A percentile compares a stretch with the other conserved stretches of the same genome.
Evolutionary conservation across 2,329 filamentous ascomycete species (phyloP).

Genomic region (Verticillium tricorpus): DNA sequence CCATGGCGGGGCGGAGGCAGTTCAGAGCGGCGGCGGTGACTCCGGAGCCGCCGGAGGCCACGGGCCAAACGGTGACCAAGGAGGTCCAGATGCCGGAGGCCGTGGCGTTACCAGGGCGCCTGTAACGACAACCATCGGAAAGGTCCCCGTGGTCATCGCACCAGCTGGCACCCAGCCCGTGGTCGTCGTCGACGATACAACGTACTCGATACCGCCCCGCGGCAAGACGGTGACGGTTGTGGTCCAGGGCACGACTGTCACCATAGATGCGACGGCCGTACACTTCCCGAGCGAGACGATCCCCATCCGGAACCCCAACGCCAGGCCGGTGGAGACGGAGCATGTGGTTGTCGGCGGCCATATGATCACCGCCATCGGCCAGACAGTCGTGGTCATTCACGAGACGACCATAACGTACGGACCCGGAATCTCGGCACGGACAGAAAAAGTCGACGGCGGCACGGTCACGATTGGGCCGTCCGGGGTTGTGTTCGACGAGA

Average conservation of each 20-base stretch:
- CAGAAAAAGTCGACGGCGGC: conserved; percentile 42
- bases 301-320: conserved; percentile 7
- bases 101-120: conserved; percentile 10
- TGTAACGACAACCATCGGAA: conserved; percentile 32
- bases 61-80: no score
- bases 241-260: conserved; percentile 27
- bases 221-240: conserved; percentile 26
- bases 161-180: conserved; percentile 23
- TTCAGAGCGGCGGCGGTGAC: neutral
- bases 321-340: conserved; percentile 26
- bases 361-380: conserved; percentile 38
- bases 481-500: conserved; percentile 34
- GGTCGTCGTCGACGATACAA: conserved; percentile 36
- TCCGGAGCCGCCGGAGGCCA: neutral
- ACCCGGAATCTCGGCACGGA: conserved; percentile 22
- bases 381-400: conserved; percentile 33
- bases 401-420: conserved; percentile 43
- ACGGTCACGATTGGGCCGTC: conserved; percentile 45
- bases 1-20: neutral
- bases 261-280: conserved; percentile 28
- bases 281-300: conserved; percentile 27
- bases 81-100: neutral
- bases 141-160: conserved; percentile 35
- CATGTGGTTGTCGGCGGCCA: conserved; percentile 44
- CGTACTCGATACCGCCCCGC: conserved; percentile 33